Base-by-base conservation (phyloP, 2,329 filamentous ascomycete species). In the Colletotrichum musicola region DNA sequence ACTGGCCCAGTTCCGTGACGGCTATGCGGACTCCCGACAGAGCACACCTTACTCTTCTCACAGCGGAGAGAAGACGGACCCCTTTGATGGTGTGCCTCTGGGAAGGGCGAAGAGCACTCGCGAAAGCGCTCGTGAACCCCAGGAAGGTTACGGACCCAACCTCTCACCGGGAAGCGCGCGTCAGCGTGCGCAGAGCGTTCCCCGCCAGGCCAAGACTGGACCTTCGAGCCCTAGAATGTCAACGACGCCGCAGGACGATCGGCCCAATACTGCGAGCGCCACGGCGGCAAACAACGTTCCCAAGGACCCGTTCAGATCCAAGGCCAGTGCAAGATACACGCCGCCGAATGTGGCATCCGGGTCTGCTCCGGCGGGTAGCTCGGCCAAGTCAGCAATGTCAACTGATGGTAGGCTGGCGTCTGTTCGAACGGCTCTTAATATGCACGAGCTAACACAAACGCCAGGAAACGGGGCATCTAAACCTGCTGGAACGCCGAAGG, bases 1-100 rank as follows among this genome's bases (percentile, higher is more conserved):
- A 2, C 73, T 87, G 49, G 82, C 80, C 22, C 79, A 83, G 58
- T 86, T 87, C 66, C 80, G 81, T 73, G 81, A 84, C 4, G 77
- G 76, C 1, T 80, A 79, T 50, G 64, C 79, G 49, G 85, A 89
- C 68, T 75, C 77, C n/a, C 82, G 87, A n/a, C 82, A 87, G 62
- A 87, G 86, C 72, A 87, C 85, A 6, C 87, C 88, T 0, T 90
- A 90, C 73, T 81, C 83, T 49, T 83, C 81, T 1, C 82, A 85
- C 38, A 82, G 86, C 13, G 87, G 88, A 40, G 89, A 90, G 75
- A 90, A 86, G 77, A 85, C 86, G 4, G 85, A 88, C 53, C 83
- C 86, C 0, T 89, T 88, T 67, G 86, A 88, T 51, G 83, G 81
- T 2, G 77, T 75, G 6, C 74, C 80, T 10, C 64, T 85, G n/a